Conservation (phyloP, 148 eudicot species). For the Tetragonia tetragonoides region DNA sequence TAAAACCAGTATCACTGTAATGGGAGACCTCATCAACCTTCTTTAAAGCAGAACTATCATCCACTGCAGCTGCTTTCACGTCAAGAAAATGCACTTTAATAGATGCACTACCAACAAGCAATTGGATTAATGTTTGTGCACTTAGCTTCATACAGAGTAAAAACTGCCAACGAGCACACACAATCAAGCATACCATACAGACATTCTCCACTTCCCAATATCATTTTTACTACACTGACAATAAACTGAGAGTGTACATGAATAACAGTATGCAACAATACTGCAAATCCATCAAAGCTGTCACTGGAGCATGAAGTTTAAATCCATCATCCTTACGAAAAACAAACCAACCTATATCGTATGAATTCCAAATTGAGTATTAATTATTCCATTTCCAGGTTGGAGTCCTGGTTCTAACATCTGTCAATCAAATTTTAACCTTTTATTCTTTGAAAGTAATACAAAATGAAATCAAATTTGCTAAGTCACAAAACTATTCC, state of each 20-base stretch:
- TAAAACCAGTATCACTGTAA: slow-evolving; percentile 37
- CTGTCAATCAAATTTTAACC: no score
- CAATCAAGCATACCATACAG: neutral
- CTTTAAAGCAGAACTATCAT: slow-evolving; percentile 33
- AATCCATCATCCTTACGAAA: neutral
- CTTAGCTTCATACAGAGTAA: neutral
- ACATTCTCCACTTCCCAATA: neutral
- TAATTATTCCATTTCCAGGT: no score
- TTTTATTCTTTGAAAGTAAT: no score
- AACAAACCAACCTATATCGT: neutral
- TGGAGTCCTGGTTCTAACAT: no score
- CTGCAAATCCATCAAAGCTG: neutral
- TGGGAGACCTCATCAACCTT: slow-evolving; percentile 41
- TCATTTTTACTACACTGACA: no score
- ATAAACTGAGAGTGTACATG: no score
- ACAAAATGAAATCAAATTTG: no score
- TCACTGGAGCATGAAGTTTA: neutral
- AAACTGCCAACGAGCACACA: neutral
- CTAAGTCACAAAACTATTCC: neutral
- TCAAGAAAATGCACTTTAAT: slow-evolving; percentile 3
- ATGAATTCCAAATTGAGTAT: no score
- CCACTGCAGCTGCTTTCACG: slow-evolving; percentile 42
- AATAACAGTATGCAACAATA: neutral
- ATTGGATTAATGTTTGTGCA: neutral
- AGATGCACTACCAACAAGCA: slow-evolving; percentile 1